phyloP scores from a whole-genome alignment of 2,329 filamentous ascomycete genomes.

The Nemania sp. region DNA sequence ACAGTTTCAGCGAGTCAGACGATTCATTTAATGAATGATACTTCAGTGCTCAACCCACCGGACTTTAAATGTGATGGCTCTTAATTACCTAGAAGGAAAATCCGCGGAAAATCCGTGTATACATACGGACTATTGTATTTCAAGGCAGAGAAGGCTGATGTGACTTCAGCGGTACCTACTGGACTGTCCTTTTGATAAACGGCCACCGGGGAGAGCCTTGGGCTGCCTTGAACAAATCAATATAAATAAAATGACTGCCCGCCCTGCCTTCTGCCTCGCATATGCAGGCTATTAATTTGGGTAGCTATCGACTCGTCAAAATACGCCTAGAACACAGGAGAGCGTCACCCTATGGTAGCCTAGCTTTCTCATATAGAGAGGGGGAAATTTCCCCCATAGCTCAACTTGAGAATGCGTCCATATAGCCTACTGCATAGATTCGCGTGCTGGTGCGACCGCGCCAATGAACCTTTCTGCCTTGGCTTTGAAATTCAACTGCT shows the following conservation, averaged over 20 bases:
- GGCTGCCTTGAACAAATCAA: conserved; percentile 1
- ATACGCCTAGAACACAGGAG: neutral
- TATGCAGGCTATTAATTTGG: conserved; percentile 8
- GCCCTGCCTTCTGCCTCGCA: neutral
- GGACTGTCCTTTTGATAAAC: neutral
- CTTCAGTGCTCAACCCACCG: neutral
- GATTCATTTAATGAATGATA: neutral
- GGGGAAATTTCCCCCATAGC: neutral
- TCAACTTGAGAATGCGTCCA: neutral
- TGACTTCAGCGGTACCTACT: neutral
- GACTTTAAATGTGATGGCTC: neutral
- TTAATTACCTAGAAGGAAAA: too few species aligned
- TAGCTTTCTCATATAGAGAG: too few species aligned
- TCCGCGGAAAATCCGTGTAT: neutral
- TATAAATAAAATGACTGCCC: neutral
- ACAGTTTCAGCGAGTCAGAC: neutral
- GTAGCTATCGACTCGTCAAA: neutral
- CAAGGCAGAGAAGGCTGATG: neutral
- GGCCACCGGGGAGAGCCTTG: neutral
- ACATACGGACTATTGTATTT: neutral
- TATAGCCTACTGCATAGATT: too few species aligned
- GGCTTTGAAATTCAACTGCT: neutral
- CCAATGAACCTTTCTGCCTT: too few species aligned
- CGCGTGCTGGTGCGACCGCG: too few species aligned
- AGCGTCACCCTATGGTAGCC: neutral